Percentiles rank a stretch among this genome's conserved stretches.
Evolutionary conservation across 768 basidiomycete genomes (phyloP).

Genomic region (Boletus reticuloceps): DNA sequence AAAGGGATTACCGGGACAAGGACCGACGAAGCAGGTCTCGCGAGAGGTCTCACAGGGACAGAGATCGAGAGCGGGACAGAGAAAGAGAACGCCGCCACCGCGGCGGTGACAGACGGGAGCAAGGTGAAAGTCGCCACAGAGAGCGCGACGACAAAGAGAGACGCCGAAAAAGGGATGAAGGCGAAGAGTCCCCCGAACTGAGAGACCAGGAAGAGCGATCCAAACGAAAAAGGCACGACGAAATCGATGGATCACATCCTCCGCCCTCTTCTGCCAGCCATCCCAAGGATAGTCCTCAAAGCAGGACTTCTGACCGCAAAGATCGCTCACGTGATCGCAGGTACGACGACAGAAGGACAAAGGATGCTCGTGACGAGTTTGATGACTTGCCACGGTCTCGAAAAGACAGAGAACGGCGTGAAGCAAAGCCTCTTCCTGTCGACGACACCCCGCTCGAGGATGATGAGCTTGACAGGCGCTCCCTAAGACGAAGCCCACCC

Average conservation of each 20-base stretch:
- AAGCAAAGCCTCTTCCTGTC: slow-evolving; percentile 37
- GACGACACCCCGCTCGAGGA: slow-evolving; percentile 41
- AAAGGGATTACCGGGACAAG: slow-evolving; percentile 47
- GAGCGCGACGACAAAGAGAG: slow-evolving; percentile 49
- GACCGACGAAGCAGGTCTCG: slow-evolving; percentile 49
- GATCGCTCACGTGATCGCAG: slow-evolving; percentile 55
- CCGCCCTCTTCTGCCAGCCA: slow-evolving; percentile 30
- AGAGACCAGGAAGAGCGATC: slow-evolving; percentile 52
- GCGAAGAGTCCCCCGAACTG: slow-evolving; percentile 44
- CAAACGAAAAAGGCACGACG: slow-evolving; percentile 67
- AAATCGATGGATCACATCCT: slow-evolving; percentile 43
- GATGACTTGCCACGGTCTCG: slow-evolving; percentile 52
- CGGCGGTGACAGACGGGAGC: slow-evolving; percentile 44
- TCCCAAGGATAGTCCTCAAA: slow-evolving; percentile 49
- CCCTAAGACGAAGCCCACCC: slow-evolving; percentile 37
- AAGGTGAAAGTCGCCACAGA: slow-evolving; percentile 55
- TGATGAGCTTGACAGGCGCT: slow-evolving; percentile 32
- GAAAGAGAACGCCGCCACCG: slow-evolving; percentile 45
- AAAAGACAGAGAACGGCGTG: slow-evolving; percentile 42
- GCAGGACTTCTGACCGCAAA: slow-evolving; percentile 42
- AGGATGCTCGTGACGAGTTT: slow-evolving; percentile 56
- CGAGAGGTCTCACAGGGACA: slow-evolving; percentile 45
- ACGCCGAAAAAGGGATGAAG: slow-evolving; percentile 70
- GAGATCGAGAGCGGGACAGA: slow-evolving; percentile 28
- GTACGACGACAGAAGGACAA: slow-evolving; percentile 47